phyloP scores from a whole-genome alignment of 495 filamentous ascomycete species.

The Evansstolkia leycettana region DNA sequence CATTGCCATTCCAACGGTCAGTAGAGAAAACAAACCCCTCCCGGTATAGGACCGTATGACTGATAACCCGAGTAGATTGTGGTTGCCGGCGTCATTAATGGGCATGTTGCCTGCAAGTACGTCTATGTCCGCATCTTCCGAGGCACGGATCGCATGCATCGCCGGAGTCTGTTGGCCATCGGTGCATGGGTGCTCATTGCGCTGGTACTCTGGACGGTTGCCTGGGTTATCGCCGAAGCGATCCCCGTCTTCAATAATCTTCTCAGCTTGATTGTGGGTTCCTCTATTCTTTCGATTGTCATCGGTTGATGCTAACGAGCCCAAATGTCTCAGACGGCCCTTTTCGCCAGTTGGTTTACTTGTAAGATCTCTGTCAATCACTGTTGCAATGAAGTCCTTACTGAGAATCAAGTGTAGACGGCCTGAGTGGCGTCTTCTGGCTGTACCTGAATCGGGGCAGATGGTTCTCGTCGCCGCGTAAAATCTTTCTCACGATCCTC shows the following conservation, averaged over 20 bases:
- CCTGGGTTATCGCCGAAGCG: constrained; percentile 60
- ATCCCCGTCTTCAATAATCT: constrained; percentile 64
- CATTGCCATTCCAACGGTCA: constrained; percentile 62
- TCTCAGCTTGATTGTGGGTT: constrained; percentile 40
- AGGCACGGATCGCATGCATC: constrained; percentile 49
- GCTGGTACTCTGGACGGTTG: constrained; percentile 43
- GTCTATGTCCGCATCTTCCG: constrained; percentile 51
- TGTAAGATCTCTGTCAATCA: constrained; percentile 5
- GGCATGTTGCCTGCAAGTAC: constrained; percentile 48
- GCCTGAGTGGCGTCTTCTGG: constrained; percentile 32
- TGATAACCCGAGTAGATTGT: too few relatives aligned
- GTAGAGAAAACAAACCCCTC: too few relatives aligned
- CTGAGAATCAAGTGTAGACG: constrained; percentile 4
- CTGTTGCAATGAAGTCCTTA: neutral
- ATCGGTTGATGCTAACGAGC: too few relatives aligned
- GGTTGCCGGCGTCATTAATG: constrained; percentile 56
- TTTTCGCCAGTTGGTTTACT: constrained; percentile 34
- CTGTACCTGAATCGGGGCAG: constrained; percentile 24
- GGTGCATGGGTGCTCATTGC: constrained; percentile 48
- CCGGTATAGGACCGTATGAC: too few relatives aligned
- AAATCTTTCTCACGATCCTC: constrained; percentile 19
- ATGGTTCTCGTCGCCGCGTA: constrained; percentile 17
- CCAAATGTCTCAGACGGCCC: too few relatives aligned
- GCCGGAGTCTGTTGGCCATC: constrained; percentile 35
- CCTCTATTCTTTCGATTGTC: too few relatives aligned